Percentiles rank a stretch among this genome's conserved stretches.
phyloP scores from a whole-genome alignment of 2,329 filamentous ascomycete species.

The Dryadomyces quercus-mongolicae region DNA sequence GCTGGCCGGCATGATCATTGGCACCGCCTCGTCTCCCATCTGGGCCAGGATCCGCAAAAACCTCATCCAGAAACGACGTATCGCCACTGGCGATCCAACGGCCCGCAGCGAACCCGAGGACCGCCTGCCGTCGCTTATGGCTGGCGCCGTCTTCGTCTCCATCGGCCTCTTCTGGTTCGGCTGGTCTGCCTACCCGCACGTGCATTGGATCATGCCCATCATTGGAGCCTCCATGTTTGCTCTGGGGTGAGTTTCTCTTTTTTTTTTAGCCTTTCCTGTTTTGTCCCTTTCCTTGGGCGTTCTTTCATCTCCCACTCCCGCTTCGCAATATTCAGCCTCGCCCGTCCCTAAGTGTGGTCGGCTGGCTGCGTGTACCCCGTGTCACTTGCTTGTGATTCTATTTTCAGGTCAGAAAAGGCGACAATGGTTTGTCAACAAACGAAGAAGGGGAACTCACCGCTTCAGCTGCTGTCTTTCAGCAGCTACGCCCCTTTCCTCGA shows the following conservation, averaged over 20 bases:
- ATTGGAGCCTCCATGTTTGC: conserved; percentile 63
- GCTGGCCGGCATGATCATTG: conserved; percentile 54
- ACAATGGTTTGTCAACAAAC: not conserved
- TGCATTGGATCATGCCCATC: conserved; percentile 69
- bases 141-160: conserved; percentile 67
- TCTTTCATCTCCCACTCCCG: not conserved
- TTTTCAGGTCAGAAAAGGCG: not conserved
- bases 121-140: conserved; percentile 62
- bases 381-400: not conserved
- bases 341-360: not conserved
- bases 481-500: not conserved
- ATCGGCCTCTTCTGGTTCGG: conserved; percentile 79
- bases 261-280: not conserved
- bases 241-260: conserved; percentile 42
- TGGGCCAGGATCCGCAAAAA: conserved; percentile 49
- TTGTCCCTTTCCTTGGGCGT: not conserved
- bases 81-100: conserved; percentile 31
- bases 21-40: conserved; percentile 49
- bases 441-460: not conserved
- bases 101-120: conserved; percentile 68
- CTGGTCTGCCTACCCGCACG: conserved; percentile 64
- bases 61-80: conserved; percentile 42
- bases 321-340: not conserved
- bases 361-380: too few relatives aligned
- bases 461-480: not conserved